A percentile compares a stretch with the other conserved stretches of the same genome.
Conservation (phyloP, 441 rosid genomes). For the Adansonia rubrostipa region DNA sequence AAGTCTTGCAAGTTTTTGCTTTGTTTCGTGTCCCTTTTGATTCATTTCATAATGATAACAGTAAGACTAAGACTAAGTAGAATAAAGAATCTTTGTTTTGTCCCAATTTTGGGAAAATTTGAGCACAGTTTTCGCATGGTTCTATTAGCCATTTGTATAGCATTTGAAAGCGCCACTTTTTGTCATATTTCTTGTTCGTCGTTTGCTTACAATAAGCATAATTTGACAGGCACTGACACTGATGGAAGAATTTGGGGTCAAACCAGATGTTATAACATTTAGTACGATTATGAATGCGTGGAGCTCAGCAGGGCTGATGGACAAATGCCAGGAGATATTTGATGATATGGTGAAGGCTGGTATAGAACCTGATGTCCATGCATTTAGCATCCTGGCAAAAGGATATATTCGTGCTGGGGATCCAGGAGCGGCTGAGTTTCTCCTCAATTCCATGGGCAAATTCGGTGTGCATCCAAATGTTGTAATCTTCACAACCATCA, state of each 20-base stretch:
- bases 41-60: not conserved
- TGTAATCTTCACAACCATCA: slow-evolving; percentile 79
- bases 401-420: slow-evolving; percentile 85
- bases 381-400: slow-evolving; percentile 85
- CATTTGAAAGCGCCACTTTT: not conserved
- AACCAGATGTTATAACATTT: slow-evolving; percentile 87
- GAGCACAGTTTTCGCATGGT: slow-evolving; percentile 10
- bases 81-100: not conserved
- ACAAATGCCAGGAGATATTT: slow-evolving; percentile 82
- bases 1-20: not conserved
- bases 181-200: not conserved
- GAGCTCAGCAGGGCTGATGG: slow-evolving; percentile 90
- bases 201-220: slow-evolving; percentile 15
- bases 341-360: slow-evolving; percentile 75
- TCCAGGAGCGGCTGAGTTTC: slow-evolving; percentile 69
- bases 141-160: not conserved
- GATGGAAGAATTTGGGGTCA: slow-evolving; percentile 83
- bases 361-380: slow-evolving; percentile 80
- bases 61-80: not conserved
- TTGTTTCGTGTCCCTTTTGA: not conserved
- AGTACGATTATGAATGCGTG: slow-evolving; percentile 96
- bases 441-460: slow-evolving; percentile 61
- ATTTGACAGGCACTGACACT: slow-evolving; percentile 60
- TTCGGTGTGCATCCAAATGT: slow-evolving; percentile 73
- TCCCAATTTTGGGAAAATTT: not conserved